phyloP scores from a whole-genome alignment of 768 basidiomycete species.

The Mycena floridula region DNA sequence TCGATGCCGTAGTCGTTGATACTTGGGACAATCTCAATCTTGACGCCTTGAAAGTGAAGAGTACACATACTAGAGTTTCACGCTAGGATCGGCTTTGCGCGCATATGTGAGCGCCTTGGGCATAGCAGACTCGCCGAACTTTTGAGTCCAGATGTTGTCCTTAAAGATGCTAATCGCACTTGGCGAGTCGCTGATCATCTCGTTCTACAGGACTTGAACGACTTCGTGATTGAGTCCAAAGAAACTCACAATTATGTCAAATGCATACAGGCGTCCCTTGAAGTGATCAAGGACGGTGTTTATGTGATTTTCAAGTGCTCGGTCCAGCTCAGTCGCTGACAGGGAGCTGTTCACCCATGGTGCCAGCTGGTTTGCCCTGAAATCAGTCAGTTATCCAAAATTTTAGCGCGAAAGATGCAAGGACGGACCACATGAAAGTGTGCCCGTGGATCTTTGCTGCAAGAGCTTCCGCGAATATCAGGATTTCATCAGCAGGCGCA shows the following conservation, averaged over 20 bases:
- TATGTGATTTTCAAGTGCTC: not conserved
- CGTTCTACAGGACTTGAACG: not conserved
- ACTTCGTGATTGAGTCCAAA: not conserved
- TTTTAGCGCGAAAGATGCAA: not conserved
- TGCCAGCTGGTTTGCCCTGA: not conserved
- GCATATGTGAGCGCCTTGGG: conserved; percentile 1
- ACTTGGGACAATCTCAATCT: too few relatives aligned
- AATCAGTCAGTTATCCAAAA: not conserved
- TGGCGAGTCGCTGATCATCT: conserved; percentile 1
- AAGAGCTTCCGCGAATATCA: not conserved
- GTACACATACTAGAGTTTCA: not conserved
- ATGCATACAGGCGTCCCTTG: conserved; percentile 1
- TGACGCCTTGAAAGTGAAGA: too few relatives aligned
- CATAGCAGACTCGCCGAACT: not conserved
- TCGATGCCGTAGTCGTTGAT: conserved; percentile 2
- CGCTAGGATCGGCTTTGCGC: not conserved
- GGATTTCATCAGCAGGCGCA: conserved; percentile 14
- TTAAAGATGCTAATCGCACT: conserved; percentile 1
- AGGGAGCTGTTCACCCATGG: not conserved
- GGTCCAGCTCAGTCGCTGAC: not conserved
- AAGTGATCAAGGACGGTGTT: not conserved
- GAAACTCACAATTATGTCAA: not conserved
- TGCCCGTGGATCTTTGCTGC: not conserved
- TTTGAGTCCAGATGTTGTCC: not conserved
- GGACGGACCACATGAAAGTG: conserved; percentile 1